These are phyloP conservation scores for Medicago ruthenica DNA, from an alignment of 306 rosid genomes.

Conservation along the genomic window DNA sequence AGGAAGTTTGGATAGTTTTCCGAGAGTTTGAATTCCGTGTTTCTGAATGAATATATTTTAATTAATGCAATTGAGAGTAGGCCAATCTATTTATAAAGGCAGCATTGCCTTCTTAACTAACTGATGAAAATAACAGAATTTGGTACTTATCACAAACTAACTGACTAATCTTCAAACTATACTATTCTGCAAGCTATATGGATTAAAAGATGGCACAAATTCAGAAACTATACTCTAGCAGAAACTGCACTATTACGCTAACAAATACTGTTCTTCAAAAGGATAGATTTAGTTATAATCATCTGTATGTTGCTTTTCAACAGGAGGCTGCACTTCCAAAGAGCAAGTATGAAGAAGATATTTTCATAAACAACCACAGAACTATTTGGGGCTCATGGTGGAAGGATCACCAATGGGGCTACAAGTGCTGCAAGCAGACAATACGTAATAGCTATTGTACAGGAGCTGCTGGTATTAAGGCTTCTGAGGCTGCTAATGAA, in stretches of 20 bases:
- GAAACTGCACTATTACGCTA: conserved; percentile 2
- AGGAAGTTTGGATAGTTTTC: no score
- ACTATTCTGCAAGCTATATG: background rate
- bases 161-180: background rate
- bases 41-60: no score
- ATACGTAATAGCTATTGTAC: conserved; percentile 42
- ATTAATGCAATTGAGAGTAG: no score
- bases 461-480: conserved; percentile 46
- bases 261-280: background rate
- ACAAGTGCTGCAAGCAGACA: conserved; percentile 62
- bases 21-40: no score
- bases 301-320: background rate
- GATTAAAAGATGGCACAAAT: background rate
- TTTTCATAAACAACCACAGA: conserved; percentile 60
- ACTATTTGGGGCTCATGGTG: conserved; percentile 82
- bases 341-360: conserved; percentile 63
- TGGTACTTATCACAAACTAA: no score
- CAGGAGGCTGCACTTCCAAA: conserved; percentile 41
- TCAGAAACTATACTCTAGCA: background rate
- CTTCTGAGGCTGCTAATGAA: conserved; percentile 61
- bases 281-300: background rate
- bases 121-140: no score
- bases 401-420: conserved; percentile 87
- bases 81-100: no score
- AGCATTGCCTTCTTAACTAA: no score